Evolutionary conservation across 495 filamentous ascomycete species (phyloP).

Genomic region (Talaromyces liani): DNA sequence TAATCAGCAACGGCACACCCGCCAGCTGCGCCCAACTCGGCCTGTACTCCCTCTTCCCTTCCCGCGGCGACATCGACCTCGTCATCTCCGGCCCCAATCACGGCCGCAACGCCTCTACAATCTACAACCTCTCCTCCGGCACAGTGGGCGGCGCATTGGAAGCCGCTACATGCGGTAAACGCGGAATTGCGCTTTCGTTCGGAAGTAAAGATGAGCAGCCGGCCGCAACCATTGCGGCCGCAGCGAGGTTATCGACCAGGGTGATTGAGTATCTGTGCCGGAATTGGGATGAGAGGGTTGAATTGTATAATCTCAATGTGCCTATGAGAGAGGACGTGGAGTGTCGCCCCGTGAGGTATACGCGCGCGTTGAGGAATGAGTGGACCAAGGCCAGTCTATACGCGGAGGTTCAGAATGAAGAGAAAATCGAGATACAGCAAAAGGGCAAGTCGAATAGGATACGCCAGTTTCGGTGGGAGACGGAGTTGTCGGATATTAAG

Average conservation of each 20-base stretch:
- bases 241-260: slow-evolving; percentile 57
- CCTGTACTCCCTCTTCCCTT: slow-evolving; percentile 75
- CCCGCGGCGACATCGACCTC: slow-evolving; percentile 68
- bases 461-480: slow-evolving; percentile 35
- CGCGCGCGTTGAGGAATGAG: slow-evolving; percentile 75
- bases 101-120: slow-evolving; percentile 85
- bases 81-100: slow-evolving; percentile 92
- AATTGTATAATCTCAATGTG: slow-evolving; percentile 84
- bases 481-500: slow-evolving; percentile 41
- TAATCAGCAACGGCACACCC: slow-evolving; percentile 76
- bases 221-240: slow-evolving; percentile 56
- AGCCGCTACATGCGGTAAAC: slow-evolving; percentile 71
- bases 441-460: slow-evolving; percentile 8
- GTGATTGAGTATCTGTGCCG: slow-evolving; percentile 64
- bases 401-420: slow-evolving; percentile 41
- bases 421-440: neutral
- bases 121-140: slow-evolving; percentile 81
- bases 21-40: slow-evolving; percentile 86
- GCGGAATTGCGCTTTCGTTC: slow-evolving; percentile 77
- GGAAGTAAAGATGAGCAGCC: slow-evolving; percentile 72
- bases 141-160: slow-evolving; percentile 91
- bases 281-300: slow-evolving; percentile 70
- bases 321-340: slow-evolving; percentile 60
- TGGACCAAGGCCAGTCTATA: slow-evolving; percentile 80
- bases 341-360: slow-evolving; percentile 59